phyloP scores from a whole-genome alignment of 805 yeast species.

The Cyberlindnera euphorbiae region DNA sequence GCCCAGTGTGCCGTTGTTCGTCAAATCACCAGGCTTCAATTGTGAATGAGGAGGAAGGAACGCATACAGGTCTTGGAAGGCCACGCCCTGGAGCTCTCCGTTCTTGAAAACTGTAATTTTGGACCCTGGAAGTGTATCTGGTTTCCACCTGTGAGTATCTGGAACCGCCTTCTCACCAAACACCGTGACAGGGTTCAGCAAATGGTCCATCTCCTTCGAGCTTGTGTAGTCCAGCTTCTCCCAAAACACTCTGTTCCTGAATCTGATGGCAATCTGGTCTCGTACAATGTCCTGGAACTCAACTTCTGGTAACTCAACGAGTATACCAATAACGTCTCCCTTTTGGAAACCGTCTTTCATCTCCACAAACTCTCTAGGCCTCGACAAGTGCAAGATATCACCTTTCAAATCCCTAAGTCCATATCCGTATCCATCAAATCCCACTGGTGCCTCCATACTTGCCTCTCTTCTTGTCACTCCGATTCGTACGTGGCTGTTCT shows the following conservation, averaged over 20 bases:
- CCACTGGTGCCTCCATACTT: constrained; percentile 89
- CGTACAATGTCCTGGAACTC: constrained; percentile 50
- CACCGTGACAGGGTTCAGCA: constrained; percentile 65
- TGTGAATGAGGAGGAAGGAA: constrained; percentile 78
- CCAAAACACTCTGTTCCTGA: constrained; percentile 69
- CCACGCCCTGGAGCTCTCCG: constrained; percentile 62
- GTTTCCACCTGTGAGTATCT: constrained; percentile 41
- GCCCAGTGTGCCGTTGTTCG: constrained; percentile 82
- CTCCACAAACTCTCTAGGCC: constrained; percentile 53
- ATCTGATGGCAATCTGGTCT: constrained; percentile 84
- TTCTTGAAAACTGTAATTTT: constrained; percentile 68
- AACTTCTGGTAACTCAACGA: constrained; percentile 61
- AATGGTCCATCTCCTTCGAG: constrained; percentile 66
- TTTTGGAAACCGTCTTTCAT: constrained; percentile 45
- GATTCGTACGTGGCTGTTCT: constrained; percentile 59
- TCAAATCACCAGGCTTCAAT: constrained; percentile 33
- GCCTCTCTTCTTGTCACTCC: constrained; percentile 88
- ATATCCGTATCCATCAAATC: constrained; percentile 91
- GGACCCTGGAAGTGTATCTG: constrained; percentile 52
- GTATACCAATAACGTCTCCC: constrained; percentile 83
- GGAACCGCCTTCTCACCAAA: constrained; percentile 64
- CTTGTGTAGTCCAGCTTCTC: constrained; percentile 80
- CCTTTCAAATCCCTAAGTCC: constrained; percentile 80
- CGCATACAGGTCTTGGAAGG: constrained; percentile 63
- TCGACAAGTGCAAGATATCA: constrained; percentile 68